Evolutionary conservation across 768 basidiomycete species (phyloP).

Genomic region (Polyporus arcularius): DNA sequence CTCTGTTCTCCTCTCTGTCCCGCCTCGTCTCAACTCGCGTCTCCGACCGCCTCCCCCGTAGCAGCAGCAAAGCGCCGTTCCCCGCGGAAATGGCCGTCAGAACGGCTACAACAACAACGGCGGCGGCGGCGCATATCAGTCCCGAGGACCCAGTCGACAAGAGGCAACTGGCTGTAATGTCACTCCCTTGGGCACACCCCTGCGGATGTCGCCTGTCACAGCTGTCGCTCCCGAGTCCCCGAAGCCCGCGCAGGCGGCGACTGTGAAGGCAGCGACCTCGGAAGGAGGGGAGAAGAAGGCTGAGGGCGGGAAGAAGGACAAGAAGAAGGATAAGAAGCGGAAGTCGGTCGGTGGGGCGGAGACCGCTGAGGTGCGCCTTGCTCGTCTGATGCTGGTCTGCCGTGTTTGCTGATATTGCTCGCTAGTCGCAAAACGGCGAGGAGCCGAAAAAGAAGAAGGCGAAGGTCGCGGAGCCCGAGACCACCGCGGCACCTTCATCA

Average conservation of each 20-base stretch:
- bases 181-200: constrained; percentile 68
- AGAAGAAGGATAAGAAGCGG: constrained; percentile 30
- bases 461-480: constrained; percentile 11
- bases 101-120: constrained; percentile 8
- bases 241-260: constrained; percentile 11
- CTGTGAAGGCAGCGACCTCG: constrained; percentile 4
- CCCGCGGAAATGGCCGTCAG: constrained; percentile 6
- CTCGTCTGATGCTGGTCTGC: background rate
- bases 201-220: constrained; percentile 48
- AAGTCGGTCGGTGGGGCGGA: constrained; percentile 23
- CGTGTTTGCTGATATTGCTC: background rate
- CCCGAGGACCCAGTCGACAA: constrained; percentile 18
- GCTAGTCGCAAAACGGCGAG: constrained; percentile 13
- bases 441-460: constrained; percentile 28
- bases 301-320: constrained; percentile 21
- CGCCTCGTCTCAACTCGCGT: constrained; percentile 2
- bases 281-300: background rate
- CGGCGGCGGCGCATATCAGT: constrained; percentile 23
- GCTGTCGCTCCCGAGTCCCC: constrained; percentile 22
- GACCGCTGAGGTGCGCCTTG: constrained; percentile 15
- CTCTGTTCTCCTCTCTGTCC: constrained; percentile 14
- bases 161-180: constrained; percentile 64
- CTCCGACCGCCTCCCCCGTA: background rate
- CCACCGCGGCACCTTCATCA: constrained; percentile 1
- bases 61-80: constrained; percentile 4